Evolutionary conservation across 257 asterid genomes (phyloP).

Genomic region (Nicotiana tomentosiformis): DNA sequence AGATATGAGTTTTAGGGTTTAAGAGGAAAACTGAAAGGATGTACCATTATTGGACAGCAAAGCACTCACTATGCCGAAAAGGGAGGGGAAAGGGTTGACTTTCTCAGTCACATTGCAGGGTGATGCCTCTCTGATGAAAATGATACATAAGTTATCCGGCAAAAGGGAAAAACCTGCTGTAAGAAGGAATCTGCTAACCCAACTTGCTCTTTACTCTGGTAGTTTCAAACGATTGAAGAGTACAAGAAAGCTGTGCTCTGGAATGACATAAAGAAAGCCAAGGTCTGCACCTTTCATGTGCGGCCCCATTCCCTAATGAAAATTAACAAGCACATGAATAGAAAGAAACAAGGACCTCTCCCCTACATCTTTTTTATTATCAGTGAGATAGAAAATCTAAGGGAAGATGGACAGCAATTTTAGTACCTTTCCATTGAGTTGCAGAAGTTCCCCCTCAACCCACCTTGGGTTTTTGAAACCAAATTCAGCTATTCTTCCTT

Average conservation of each 20-base stretch:
- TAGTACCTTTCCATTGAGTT: constrained; percentile 82
- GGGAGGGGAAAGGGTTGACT: not conserved
- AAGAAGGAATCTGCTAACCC: constrained; percentile 4
- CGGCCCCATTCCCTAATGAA: constrained; percentile 70
- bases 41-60: constrained; percentile 3
- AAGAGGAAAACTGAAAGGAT: constrained; percentile 1
- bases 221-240: constrained; percentile 80
- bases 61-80: not conserved
- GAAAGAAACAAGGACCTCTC: not conserved
- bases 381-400: not conserved
- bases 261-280: constrained; percentile 81
- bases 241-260: constrained; percentile 91
- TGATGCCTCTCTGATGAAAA: not conserved
- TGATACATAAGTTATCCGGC: not conserved
- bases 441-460: constrained; percentile 96
- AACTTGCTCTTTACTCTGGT: constrained; percentile 46
- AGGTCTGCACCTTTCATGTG: constrained; percentile 87
- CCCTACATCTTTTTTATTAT: not conserved
- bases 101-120: not conserved
- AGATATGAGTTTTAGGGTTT: not conserved
- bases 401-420: not conserved
- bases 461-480: constrained; percentile 83
- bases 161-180: not conserved
- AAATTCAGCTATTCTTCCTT: constrained; percentile 86
- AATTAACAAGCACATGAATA: not conserved